Percentiles rank a stretch among this genome's conserved stretches.
phyloP scores from a whole-genome alignment of 177 flowering plant species.

The Vitis hybrid region DNA sequence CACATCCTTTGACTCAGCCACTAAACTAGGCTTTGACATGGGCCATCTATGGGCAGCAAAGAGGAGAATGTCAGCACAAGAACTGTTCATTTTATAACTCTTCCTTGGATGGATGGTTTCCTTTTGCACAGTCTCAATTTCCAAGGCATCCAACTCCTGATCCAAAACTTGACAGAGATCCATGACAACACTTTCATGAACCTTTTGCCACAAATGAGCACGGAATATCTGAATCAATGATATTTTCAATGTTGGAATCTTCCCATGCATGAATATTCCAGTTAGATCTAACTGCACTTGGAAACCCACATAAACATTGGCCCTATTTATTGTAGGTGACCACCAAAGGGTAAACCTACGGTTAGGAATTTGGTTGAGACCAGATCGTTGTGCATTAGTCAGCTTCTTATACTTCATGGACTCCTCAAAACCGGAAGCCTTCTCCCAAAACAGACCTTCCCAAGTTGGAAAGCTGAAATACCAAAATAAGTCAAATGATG shows the following conservation, averaged over 20 bases:
- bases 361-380: conserved; percentile 97
- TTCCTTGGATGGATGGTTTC: conserved; percentile 99
- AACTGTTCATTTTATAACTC: conserved; percentile 99
- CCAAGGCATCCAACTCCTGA: conserved; percentile 96
- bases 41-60: conserved; percentile 99
- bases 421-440: conserved; percentile 99
- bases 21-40: conserved; percentile 98
- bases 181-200: conserved; percentile 99
- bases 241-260: conserved; percentile 97
- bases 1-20: conserved; percentile 95
- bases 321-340: conserved; percentile 98
- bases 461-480: conserved; percentile 93
- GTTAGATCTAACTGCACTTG: conserved; percentile 97
- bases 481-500: neutral
- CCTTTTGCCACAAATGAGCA: conserved; percentile 98
- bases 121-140: conserved; percentile 97
- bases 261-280: conserved; percentile 99
- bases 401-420: conserved; percentile 99
- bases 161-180: conserved; percentile 98
- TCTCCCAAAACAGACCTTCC: conserved; percentile 99
- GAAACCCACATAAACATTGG: conserved; percentile 98
- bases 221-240: conserved; percentile 97
- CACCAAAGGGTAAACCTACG: conserved; percentile 99
- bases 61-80: conserved; percentile 97
- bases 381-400: conserved; percentile 99